Percentiles rank a stretch among this genome's conserved stretches.
These are phyloP conservation scores for Fraxinus quadrangulata DNA, from an alignment of 257 asterid genomes.

Conservation along the genomic window DNA sequence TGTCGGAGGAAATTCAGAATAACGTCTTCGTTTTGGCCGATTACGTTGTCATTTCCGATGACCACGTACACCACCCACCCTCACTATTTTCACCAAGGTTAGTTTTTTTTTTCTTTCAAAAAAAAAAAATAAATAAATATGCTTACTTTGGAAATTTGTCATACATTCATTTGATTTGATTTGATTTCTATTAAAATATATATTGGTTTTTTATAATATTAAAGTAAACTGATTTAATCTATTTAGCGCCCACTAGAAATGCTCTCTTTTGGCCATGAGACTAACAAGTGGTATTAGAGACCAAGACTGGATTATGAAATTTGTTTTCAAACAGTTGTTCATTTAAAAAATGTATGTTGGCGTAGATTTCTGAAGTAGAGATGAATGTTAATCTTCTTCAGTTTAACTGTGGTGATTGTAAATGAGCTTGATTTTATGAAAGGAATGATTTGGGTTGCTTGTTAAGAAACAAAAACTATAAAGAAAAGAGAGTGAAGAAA, in stretches of 20 bases:
- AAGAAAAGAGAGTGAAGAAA: background rate
- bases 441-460: background rate
- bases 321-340: background rate
- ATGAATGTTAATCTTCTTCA: no score
- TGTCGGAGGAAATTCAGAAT: conserved; percentile 83
- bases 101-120: background rate
- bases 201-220: no score
- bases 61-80: conserved; percentile 51
- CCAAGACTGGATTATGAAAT: background rate
- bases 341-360: background rate
- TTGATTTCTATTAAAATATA: background rate
- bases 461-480: no score
- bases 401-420: background rate
- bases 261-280: background rate
- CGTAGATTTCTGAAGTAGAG: background rate
- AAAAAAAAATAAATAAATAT: background rate
- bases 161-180: background rate
- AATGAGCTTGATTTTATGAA: background rate
- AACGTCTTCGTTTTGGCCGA: conserved; percentile 88
- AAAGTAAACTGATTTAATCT: background rate
- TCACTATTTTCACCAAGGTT: conserved; percentile 82
- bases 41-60: conserved; percentile 75
- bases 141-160: background rate
- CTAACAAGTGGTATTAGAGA: background rate
- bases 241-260: no score